These are phyloP conservation scores for Diospyros kaki DNA, from an alignment of 148 eudicot genomes.

Conservation along the genomic window DNA sequence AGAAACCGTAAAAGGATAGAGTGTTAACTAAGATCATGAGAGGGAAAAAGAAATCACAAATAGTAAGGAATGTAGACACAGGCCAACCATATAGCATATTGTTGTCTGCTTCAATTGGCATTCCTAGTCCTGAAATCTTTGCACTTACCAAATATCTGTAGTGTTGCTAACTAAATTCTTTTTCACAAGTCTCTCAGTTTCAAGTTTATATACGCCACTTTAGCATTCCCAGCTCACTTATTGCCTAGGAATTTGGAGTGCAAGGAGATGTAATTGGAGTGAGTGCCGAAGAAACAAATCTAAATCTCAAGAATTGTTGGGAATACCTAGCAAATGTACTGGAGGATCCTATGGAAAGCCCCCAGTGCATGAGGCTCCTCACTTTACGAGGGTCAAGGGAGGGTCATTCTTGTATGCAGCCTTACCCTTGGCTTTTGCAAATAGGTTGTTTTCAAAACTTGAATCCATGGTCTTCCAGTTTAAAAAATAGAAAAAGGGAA, in stretches of 20 bases:
- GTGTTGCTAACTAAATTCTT: not conserved
- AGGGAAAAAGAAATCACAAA: not conserved
- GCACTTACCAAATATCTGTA: not conserved
- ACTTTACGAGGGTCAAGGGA: too few species aligned
- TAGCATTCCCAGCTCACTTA: conserved; percentile 3
- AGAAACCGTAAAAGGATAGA: too few species aligned
- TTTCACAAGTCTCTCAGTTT: not conserved
- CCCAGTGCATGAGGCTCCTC: too few species aligned
- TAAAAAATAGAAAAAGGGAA: too few species aligned
- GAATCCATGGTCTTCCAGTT: too few species aligned
- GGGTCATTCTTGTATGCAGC: too few species aligned
- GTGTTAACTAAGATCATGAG: not conserved
- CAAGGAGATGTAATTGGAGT: conserved; percentile 8
- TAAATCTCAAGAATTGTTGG: conserved; percentile 4
- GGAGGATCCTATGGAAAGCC: not conserved
- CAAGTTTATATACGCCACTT: conserved; percentile 1
- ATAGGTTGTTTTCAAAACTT: too few species aligned
- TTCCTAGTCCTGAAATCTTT: conserved; percentile 2
- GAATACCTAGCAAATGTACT: too few species aligned
- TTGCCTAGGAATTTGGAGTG: not conserved
- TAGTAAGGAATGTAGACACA: not conserved
- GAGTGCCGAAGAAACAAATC: not conserved
- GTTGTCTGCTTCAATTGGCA: not conserved
- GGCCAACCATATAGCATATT: conserved; percentile 9
- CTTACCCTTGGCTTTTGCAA: too few species aligned